Base-by-base conservation (phyloP, 1,284 basidiomycete genomes). In the Takashimella koratensis region DNA sequence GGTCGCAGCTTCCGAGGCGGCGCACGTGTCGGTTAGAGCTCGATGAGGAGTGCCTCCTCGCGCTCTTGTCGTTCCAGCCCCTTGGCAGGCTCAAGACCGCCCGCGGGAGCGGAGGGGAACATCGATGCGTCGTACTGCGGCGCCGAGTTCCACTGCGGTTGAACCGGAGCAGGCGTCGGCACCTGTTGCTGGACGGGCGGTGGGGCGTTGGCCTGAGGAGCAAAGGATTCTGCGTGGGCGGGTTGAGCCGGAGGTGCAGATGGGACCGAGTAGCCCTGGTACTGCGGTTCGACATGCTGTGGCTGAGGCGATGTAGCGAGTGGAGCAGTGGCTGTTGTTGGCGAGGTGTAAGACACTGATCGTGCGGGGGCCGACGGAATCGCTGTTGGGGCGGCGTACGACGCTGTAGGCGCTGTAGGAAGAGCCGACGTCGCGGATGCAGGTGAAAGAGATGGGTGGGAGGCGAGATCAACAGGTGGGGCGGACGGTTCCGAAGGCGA, bases 31-130 rank as follows among this genome's bases (percentile, higher is more conserved):
- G 12, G 11, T 52, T 56, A 73, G 27, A 76, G 57, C 65, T 74
- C 71, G 74, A 93, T 93, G 77, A 93, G 79, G 71, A 90, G 73
- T 44, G 87, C 87, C 70, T 92, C 90, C 75, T 89, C 86, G 71
- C 85, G 81, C 70, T 88, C 85, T 57, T 84, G 81, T 59, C 83
- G 82, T 49, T 83, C 81, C 20, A 81, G 77, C 4, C 75, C 59
- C 66, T 84, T 83, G 1, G 87, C 86, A 19, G 79, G 70, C 12
- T 80, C 43, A 3, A 56, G 45, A 20, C 36, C 30, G 2, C 54
- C 78, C 3, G 83, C 84, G 3, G 89, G 89, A 3, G 81, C 87
- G 45, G 79, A 78, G 1, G 87, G 87, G 77, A 90, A 87, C 55
- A 81, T 36, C 30, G 30, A 36, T 36, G 30, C 30, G 30, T 36